A percentile compares a stretch with the other conserved stretches of the same genome.
phyloP scores from a whole-genome alignment of 2,329 filamentous ascomycete species.

The Zasmidium citrigriseum region DNA sequence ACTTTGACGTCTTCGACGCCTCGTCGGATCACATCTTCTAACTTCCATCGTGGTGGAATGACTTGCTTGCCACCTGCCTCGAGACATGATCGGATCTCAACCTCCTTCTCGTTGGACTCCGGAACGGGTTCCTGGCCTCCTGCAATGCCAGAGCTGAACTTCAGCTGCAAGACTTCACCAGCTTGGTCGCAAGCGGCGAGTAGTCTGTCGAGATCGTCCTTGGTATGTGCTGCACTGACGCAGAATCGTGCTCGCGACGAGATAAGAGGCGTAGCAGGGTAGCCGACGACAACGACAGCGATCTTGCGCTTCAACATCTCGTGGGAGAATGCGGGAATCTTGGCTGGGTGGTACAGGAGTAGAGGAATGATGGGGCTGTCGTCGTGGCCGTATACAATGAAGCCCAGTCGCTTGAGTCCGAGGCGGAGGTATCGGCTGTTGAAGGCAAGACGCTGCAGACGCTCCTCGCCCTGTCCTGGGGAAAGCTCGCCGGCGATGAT shows the following conservation, averaged over 20 bases:
- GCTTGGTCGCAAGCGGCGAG: slow-evolving; percentile 89
- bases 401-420: slow-evolving; percentile 92
- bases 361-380: slow-evolving; percentile 96
- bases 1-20: slow-evolving; percentile 76
- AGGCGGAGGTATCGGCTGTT: slow-evolving; percentile 98
- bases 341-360: slow-evolving; percentile 95
- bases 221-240: slow-evolving; percentile 93
- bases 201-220: slow-evolving; percentile 92
- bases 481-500: slow-evolving; percentile 86
- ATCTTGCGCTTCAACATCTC: slow-evolving; percentile 99
- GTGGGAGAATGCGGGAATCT: slow-evolving; percentile 97
- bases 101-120: slow-evolving; percentile 71
- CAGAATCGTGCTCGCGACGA: slow-evolving; percentile 95
- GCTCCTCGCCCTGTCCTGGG: slow-evolving; percentile 92
- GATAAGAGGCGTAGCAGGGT: slow-evolving; percentile 93
- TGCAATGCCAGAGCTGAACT: slow-evolving; percentile 94
- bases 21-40: slow-evolving; percentile 71
- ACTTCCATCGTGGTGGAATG: slow-evolving; percentile 73
- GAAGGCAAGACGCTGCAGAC: slow-evolving; percentile 92
- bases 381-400: slow-evolving; percentile 96
- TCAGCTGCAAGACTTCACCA: slow-evolving; percentile 87
- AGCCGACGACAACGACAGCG: slow-evolving; percentile 94
- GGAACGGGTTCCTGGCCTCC: slow-evolving; percentile 79
- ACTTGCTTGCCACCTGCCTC: slow-evolving; percentile 52
- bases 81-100: slow-evolving; percentile 58